Base-by-base conservation (phyloP, 2,329 filamentous ascomycete species). In the Fusarium cicatricum region DNA sequence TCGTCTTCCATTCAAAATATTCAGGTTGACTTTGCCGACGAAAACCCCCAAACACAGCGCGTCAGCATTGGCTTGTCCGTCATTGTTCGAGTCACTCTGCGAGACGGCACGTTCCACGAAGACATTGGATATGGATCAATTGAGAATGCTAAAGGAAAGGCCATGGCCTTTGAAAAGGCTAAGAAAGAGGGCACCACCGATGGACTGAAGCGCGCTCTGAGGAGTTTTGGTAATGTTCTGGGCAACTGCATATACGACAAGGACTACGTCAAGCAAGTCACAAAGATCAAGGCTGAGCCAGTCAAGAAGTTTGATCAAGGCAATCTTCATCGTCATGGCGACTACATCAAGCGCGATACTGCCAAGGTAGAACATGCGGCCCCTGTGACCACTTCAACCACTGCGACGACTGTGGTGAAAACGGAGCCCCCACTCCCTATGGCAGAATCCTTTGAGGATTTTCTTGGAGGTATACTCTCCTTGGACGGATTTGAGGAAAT, bases 231-330 rank as follows among this genome's bases (percentile, higher is more conserved):
- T 55, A 98, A 98, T 68, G 90, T 98, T 14, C 81, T 99, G 49
- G 95, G 95, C n/a, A 99, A 98, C 72, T 99, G 95, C 79, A 88
- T 99, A 55, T 98, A 99, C 76, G 95, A 99, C 78, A 96, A 97
- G 75, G 88, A 94, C 58, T 99, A 97, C 72, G 80, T 99, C 52
- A 83, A 87, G 46, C 93, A 92, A 72, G 90, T 98, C n/a, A 90
- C 88, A 45, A 96, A 92, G 77, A 82, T 99, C 70, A 98, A 96
- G 80, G 85, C 88, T 14, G 82, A 84, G 52, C 90, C 91, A 5
- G 71, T 75, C 41, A 84, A 86, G 26, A 92, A 85, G 73, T 97
- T 92, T 77, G 87, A 94, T 64, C 86, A 90, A 58, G 82, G 84
- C n/a, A 88, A 88, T 34, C 80, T 98, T 32, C 89, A 97, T 75